These are phyloP conservation scores for Starmerella bacillaris DNA, from an alignment of 805 yeast genomes.

Conservation along the genomic window DNA sequence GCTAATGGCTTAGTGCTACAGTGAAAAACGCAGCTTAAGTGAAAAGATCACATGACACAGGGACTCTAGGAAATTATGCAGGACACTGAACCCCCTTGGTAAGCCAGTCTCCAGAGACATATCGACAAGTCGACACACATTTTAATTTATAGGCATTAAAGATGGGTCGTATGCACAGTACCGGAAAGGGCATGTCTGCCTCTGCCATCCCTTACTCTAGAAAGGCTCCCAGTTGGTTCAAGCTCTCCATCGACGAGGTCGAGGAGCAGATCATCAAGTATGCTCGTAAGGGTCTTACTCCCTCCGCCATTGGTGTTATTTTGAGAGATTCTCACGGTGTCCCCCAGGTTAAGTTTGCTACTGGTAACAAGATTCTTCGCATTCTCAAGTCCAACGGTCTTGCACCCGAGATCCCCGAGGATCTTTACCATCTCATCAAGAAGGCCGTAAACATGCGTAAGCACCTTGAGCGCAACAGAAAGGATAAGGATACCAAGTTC, in stretches of 20 bases:
- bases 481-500: constrained; percentile 99
- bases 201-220: constrained; percentile 99
- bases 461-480: constrained; percentile 99
- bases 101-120: too few species aligned
- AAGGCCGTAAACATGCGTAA: constrained; percentile 99
- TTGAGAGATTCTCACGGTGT: constrained; percentile 99
- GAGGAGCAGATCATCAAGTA: constrained; percentile 97
- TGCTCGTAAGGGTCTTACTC: constrained; percentile 99
- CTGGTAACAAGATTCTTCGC: constrained; percentile 98
- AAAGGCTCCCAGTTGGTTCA: constrained; percentile 98
- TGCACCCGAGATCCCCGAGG: constrained; percentile 99
- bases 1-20: too few species aligned
- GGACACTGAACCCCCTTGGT: too few species aligned
- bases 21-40: too few species aligned
- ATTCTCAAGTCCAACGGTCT: constrained; percentile 98
- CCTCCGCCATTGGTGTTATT: constrained; percentile 98
- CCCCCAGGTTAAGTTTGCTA: constrained; percentile 88
- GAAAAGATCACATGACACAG: too few species aligned
- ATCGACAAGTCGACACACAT: constrained; percentile 8
- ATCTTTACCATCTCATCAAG: constrained; percentile 95
- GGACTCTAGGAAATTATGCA: too few species aligned
- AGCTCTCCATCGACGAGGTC: constrained; percentile 83
- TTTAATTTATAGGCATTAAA: constrained; percentile 29
- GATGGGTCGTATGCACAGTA: constrained; percentile 99
- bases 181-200: constrained; percentile 99